These are phyloP conservation scores for Euphorbia tirucalli DNA, from an alignment of 345 rosid species.

Conservation along the genomic window DNA sequence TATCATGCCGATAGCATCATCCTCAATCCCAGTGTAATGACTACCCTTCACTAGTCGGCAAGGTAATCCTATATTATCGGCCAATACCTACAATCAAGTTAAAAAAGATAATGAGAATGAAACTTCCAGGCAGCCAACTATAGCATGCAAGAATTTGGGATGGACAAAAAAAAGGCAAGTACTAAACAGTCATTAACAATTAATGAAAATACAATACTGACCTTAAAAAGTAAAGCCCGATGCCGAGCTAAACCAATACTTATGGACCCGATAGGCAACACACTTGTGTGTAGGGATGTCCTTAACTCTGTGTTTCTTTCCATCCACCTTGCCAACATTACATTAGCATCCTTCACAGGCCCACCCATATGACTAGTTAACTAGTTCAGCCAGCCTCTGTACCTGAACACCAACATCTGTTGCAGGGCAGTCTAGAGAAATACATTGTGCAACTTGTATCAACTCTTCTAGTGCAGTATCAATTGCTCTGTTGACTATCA, in stretches of 20 bases:
- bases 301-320: conserved; percentile 79
- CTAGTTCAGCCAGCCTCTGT: conserved; percentile 86
- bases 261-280: conserved; percentile 87
- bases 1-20: conserved; percentile 93
- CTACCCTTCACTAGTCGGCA: conserved; percentile 98
- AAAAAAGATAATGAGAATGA: conserved; percentile 23
- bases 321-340: conserved; percentile 79
- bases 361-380: conserved; percentile 98
- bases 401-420: conserved; percentile 63
- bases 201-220: conserved; percentile 29
- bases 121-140: neutral
- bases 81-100: conserved; percentile 68
- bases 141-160: neutral
- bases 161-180: no score
- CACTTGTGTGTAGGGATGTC: conserved; percentile 68
- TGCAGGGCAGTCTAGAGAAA: conserved; percentile 67
- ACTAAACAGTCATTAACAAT: no score
- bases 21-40: conserved; percentile 97
- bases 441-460: conserved; percentile 76
- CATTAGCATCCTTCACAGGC: conserved; percentile 83
- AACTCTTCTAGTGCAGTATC: conserved; percentile 81
- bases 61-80: conserved; percentile 71
- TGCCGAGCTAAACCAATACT: conserved; percentile 86
- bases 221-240: conserved; percentile 99
- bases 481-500: conserved; percentile 63